These are phyloP conservation scores for Striga asiatica DNA, from an alignment of 257 asterid genomes.

Conservation along the genomic window DNA sequence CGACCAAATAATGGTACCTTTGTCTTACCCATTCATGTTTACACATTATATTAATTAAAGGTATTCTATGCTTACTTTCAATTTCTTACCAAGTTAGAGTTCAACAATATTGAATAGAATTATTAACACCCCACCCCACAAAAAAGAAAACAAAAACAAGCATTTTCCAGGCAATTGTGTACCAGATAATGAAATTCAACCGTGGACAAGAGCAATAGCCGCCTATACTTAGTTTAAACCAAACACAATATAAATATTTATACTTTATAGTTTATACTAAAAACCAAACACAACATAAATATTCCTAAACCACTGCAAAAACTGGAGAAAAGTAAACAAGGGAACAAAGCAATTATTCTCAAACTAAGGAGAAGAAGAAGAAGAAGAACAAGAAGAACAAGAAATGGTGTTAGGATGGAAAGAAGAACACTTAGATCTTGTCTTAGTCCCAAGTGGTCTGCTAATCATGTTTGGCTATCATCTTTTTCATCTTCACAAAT, in stretches of 20 bases:
- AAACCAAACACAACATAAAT: too few relatives aligned
- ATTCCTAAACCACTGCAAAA: background rate
- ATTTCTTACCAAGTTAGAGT: too few relatives aligned
- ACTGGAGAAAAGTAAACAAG: background rate
- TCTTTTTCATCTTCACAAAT: constrained; percentile 42
- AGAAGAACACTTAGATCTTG: constrained; percentile 44
- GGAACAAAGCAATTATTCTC: background rate
- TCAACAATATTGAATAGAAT: too few relatives aligned
- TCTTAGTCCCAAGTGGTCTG: constrained; percentile 51
- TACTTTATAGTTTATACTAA: background rate
- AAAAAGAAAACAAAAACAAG: background rate
- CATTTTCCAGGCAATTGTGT: background rate
- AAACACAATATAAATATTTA: background rate
- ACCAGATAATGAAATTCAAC: background rate
- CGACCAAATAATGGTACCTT: too few relatives aligned
- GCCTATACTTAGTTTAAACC: background rate
- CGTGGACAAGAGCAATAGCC: background rate
- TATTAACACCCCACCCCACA: background rate
- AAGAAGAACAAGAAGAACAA: too few relatives aligned
- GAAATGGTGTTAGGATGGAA: constrained; percentile 36
- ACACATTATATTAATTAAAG: too few relatives aligned
- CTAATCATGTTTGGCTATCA: constrained; percentile 49
- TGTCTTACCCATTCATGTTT: too few relatives aligned
- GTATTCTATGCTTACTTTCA: too few relatives aligned
- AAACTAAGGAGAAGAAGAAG: too few relatives aligned